A percentile compares a stretch with the other conserved stretches of the same genome.
Conservation (phyloP, 2,329 filamentous ascomycete genomes). For the Ascochyta pisi region DNA sequence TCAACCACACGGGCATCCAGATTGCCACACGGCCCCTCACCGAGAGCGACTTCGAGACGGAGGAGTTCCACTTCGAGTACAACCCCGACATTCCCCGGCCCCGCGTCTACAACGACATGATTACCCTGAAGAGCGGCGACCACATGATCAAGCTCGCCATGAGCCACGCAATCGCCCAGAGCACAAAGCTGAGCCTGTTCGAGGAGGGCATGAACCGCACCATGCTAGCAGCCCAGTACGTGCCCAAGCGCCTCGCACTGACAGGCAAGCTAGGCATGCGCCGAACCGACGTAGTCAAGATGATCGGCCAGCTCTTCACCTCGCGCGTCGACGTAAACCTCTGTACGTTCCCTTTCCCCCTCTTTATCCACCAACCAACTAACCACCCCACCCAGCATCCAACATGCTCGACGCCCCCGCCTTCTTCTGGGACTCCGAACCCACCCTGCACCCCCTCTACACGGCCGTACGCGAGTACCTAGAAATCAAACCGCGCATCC, state of each 20-base stretch:
- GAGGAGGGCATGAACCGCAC: conserved; percentile 95
- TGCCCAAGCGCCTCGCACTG: conserved; percentile 85
- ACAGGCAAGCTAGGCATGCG: conserved; percentile 93
- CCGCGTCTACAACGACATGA: conserved; percentile 98
- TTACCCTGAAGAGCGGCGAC: conserved; percentile 89
- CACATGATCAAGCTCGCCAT: conserved; percentile 99
- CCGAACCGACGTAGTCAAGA: conserved; percentile 87
- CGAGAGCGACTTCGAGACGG: conserved; percentile 93
- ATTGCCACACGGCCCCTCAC: conserved; percentile 81
- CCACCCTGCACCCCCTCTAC: conserved; percentile 92
- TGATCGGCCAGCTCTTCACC: conserved; percentile 89
- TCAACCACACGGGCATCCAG: conserved; percentile 68
- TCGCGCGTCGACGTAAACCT: conserved; percentile 96
- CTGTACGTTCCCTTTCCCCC: conserved; percentile 68
- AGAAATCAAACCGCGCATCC: conserved; percentile 94
- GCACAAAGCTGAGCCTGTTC: conserved; percentile 94
- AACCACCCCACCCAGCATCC: conserved; percentile 65
- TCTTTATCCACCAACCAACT: not conserved
- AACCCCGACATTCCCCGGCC: conserved; percentile 84
- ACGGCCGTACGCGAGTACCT: conserved; percentile 94
- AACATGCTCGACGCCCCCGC: conserved; percentile 96
- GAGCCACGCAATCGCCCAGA: conserved; percentile 95
- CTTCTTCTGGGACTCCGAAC: conserved; percentile 98
- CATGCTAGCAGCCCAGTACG: conserved; percentile 90
- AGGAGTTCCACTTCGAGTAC: conserved; percentile 99